Evolutionary conservation across 139 green algal species (phyloP).

Genomic region (Gonium pectorale): DNA sequence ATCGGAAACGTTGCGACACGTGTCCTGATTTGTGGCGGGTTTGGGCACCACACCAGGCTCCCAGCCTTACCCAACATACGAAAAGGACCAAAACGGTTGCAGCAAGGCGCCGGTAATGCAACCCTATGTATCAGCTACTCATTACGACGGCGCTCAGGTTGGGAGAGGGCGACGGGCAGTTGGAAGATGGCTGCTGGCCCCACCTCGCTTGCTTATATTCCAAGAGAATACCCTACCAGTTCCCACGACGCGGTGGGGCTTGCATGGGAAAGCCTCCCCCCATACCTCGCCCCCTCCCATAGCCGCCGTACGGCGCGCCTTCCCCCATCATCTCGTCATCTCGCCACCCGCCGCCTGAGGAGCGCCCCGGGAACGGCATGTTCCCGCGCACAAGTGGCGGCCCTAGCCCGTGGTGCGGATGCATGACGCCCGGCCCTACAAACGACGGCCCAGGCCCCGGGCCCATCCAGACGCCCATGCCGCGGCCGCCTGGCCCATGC

Average conservation of each 20-base stretch:
- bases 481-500: not conserved
- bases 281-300: conserved; percentile 8
- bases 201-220: too few relatives aligned
- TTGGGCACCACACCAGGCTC: too few relatives aligned
- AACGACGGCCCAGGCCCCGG: not conserved
- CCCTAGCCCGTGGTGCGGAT: conserved; percentile 10
- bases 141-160: too few relatives aligned
- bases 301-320: not conserved
- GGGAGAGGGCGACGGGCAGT: too few relatives aligned
- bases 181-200: too few relatives aligned
- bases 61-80: too few relatives aligned
- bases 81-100: too few relatives aligned
- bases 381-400: not conserved
- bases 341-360: not conserved
- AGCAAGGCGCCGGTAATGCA: too few relatives aligned
- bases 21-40: too few relatives aligned
- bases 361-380: not conserved
- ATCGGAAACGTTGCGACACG: too few relatives aligned
- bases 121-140: too few relatives aligned
- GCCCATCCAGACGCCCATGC: not conserved
- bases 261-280: conserved; percentile 17
- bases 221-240: not conserved
- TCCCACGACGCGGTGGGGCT: conserved; percentile 11
- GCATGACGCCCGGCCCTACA: not conserved
- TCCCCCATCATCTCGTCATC: conserved; percentile 37